Evolutionary conservation across 805 yeast species (phyloP).

Genomic region (Wickerhamiella sorbophila): DNA sequence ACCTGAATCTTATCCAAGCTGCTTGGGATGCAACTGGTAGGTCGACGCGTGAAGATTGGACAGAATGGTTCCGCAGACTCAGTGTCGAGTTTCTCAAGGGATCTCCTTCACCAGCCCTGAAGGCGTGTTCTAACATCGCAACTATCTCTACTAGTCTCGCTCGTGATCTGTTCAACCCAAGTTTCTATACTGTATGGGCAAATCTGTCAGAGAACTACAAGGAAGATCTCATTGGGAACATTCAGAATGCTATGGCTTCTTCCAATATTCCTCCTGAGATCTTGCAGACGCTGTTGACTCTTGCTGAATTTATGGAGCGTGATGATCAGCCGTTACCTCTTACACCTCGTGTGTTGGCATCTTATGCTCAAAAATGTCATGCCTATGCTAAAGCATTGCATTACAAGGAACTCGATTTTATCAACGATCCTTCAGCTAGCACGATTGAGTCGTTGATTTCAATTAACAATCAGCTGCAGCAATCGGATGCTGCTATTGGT

Average conservation of each 20-base stretch:
- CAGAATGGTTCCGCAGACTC: slow-evolving; percentile 85
- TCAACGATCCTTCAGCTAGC: slow-evolving; percentile 81
- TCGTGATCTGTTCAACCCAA: slow-evolving; percentile 72
- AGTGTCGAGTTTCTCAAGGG: slow-evolving; percentile 77
- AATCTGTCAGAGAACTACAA: slow-evolving; percentile 80
- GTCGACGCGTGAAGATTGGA: slow-evolving; percentile 92
- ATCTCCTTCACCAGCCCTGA: slow-evolving; percentile 84
- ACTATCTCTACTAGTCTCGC: slow-evolving; percentile 79
- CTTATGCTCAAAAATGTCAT: slow-evolving; percentile 87
- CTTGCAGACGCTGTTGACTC: slow-evolving; percentile 71
- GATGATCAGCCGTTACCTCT: slow-evolving; percentile 91
- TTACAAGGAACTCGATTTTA: slow-evolving; percentile 87
- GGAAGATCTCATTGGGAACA: slow-evolving; percentile 72
- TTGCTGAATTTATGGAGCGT: slow-evolving; percentile 95
- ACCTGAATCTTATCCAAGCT: slow-evolving; percentile 47
- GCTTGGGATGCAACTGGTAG: slow-evolving; percentile 90
- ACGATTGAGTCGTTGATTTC: slow-evolving; percentile 85
- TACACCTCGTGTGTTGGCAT: slow-evolving; percentile 77
- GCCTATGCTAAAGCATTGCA: slow-evolving; percentile 96
- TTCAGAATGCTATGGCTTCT: slow-evolving; percentile 77
- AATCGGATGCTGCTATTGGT: slow-evolving; percentile 96
- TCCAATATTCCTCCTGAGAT: slow-evolving; percentile 93
- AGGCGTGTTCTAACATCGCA: slow-evolving; percentile 86
- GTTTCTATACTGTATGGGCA: slow-evolving; percentile 92
- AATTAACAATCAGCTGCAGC: slow-evolving; percentile 88